phyloP scores from a whole-genome alignment of 495 filamentous ascomycete genomes.

The Neurospora pannonica region DNA sequence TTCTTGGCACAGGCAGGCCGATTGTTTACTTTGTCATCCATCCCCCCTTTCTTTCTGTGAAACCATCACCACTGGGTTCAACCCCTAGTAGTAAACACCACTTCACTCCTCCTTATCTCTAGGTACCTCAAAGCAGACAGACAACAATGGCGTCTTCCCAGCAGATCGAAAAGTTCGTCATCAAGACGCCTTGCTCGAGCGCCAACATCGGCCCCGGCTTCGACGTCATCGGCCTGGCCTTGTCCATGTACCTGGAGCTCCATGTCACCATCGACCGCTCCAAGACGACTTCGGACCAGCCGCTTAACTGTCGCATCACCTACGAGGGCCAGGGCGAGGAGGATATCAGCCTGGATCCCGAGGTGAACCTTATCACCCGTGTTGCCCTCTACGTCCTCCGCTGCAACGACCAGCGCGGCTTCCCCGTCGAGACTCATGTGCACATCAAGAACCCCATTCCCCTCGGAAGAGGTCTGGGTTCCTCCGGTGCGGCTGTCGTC shows the following conservation, averaged over 20 bases:
- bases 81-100: not conserved
- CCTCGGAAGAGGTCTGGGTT: conserved; percentile 79
- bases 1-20: not conserved
- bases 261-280: conserved; percentile 57
- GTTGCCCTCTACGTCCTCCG: conserved; percentile 86
- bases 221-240: conserved; percentile 89
- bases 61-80: not conserved
- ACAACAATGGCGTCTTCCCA: conserved; percentile 6
- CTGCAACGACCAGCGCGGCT: conserved; percentile 74
- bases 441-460: conserved; percentile 93
- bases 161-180: conserved; percentile 43
- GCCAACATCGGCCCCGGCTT: conserved; percentile 96
- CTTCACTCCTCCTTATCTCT: not conserved
- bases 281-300: conserved; percentile 40
- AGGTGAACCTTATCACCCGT: conserved; percentile 82
- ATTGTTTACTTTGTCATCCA: not conserved
- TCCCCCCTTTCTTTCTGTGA: not conserved
- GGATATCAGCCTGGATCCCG: conserved; percentile 65
- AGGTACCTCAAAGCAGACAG: not conserved
- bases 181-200: conserved; percentile 74
- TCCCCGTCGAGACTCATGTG: conserved; percentile 77
- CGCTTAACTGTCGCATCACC: conserved; percentile 78
- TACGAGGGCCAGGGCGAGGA: conserved; percentile 79
- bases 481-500: conserved; percentile 88
- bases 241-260: conserved; percentile 84